Evolutionary conservation across 2,329 filamentous ascomycete species (phyloP), one percentile per base, ranked within the genome.

Genomic region (Fusarium marasasianum): DNA sequence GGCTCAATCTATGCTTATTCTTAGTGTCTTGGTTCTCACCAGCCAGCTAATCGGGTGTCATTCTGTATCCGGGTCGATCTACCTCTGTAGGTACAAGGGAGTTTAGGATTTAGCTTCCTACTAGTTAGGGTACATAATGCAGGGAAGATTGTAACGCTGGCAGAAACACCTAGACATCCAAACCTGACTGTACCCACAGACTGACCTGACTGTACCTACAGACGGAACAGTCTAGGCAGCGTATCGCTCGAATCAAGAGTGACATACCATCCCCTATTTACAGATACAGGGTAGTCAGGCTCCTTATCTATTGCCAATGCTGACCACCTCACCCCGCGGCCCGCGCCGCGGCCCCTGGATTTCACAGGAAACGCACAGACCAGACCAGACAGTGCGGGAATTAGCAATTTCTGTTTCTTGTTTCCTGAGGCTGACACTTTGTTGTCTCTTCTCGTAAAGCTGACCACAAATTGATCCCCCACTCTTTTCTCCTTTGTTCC

Each of bases 111-210:
- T 29, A 48, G 26, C 26, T 15, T 15, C 45, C 20, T 6, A 22
- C 45, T 48, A 22, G 45, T 11, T 26, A 26, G 24, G 5, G 24
- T 26, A 26, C 24, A 26, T 5, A 5, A 29, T 7, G 10, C 6
- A 31, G 5, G 3, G 17, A 18, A 48, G 26, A 4, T 2, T 26
- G 17, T 9, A 18, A 26, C 18, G 4, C 43, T 1, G 11, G 1
- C 5, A 13, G 17, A 31, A 48, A 17, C 18, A 47, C 13, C 24
- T 26, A 26, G 24, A 26, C 24, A 26, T 26, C 24, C 24, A 26
- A 26, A 26, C 24, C 24, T 26, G 24, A 26, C 24, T 26, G 24
- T 26, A 26, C 24, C 24, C 24, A 26, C 24, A 24, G 24, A 24
- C 24, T 24, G 24, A 24, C 24, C 24, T 24, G 24, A 24, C 24